These are phyloP conservation scores for Primulina huaijiensis DNA, from an alignment of 257 asterid species.

Conservation along the genomic window DNA sequence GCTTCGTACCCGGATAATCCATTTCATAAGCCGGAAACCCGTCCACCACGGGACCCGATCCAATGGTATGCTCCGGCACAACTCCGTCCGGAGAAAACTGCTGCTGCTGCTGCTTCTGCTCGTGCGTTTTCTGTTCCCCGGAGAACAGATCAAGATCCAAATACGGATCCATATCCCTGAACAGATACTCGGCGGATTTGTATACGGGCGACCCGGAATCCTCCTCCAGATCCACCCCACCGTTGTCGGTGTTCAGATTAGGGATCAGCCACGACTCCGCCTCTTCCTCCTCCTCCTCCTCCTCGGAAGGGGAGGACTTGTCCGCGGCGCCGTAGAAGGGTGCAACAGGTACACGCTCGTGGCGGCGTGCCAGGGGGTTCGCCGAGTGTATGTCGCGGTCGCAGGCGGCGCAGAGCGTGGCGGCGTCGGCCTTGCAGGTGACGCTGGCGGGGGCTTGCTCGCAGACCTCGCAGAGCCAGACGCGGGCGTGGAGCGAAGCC, in stretches of 20 bases:
- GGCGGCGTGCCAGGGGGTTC: slow-evolving; percentile 61
- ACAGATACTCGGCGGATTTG: slow-evolving; percentile 54
- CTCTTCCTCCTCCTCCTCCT: slow-evolving; percentile 41
- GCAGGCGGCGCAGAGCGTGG: slow-evolving; percentile 56
- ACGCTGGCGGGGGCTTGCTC: slow-evolving; percentile 56
- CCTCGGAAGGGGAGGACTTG: slow-evolving; percentile 18
- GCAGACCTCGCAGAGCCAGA: slow-evolving; percentile 53
- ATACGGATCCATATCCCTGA: slow-evolving; percentile 55
- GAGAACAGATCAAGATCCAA: slow-evolving; percentile 52
- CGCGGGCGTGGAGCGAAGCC: slow-evolving; percentile 35
- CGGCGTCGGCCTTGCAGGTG: slow-evolving; percentile 66
- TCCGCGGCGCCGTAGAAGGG: slow-evolving; percentile 36
- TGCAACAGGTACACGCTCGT: slow-evolving; percentile 48
- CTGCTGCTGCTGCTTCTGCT: slow-evolving; percentile 29
- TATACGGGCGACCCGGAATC: slow-evolving; percentile 40
- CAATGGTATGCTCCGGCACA: slow-evolving; percentile 59
- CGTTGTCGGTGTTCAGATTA: not conserved
- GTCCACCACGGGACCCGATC: slow-evolving; percentile 52
- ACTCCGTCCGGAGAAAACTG: slow-evolving; percentile 58
- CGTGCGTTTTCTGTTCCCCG: slow-evolving; percentile 43
- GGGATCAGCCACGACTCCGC: slow-evolving; percentile 44
- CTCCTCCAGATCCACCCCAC: slow-evolving; percentile 3
- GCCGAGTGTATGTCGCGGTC: slow-evolving; percentile 64
- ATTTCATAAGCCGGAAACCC: slow-evolving; percentile 69
- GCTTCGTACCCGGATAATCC: slow-evolving; percentile 55